A percentile compares a stretch with the other conserved stretches of the same genome.
Evolutionary conservation across 192 early-diverging fungal species (phyloP).

Genomic region (Backusella westeae): DNA sequence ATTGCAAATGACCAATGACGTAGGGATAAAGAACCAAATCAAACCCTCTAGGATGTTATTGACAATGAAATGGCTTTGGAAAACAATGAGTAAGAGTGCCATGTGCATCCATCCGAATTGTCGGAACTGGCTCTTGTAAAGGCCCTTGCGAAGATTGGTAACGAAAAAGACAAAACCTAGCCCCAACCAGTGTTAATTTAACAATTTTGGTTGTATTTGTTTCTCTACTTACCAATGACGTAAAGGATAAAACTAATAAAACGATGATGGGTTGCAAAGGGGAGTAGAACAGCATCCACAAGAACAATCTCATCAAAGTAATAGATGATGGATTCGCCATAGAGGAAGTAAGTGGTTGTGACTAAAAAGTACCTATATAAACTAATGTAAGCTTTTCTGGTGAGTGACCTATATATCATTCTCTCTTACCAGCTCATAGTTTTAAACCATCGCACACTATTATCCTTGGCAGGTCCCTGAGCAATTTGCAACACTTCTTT

Average conservation of each 20-base stretch:
- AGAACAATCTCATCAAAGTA: slow-evolving; percentile 81
- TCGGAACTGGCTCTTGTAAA: slow-evolving; percentile 92
- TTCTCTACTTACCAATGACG: slow-evolving; percentile 57
- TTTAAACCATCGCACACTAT: slow-evolving; percentile 86
- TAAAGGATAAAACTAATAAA: slow-evolving; percentile 94
- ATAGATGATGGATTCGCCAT: slow-evolving; percentile 89
- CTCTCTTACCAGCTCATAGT: slow-evolving; percentile 76
- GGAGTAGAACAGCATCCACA: slow-evolving; percentile 79
- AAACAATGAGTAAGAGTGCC: slow-evolving; percentile 86
- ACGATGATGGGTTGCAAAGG: slow-evolving; percentile 87
- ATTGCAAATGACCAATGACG: slow-evolving; percentile 88
- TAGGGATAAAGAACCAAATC: slow-evolving; percentile 95
- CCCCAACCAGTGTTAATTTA: too few species aligned
- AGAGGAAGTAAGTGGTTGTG: slow-evolving; percentile 89
- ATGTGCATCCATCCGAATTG: slow-evolving; percentile 98
- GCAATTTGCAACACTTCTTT: slow-evolving; percentile 89
- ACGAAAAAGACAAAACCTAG: slow-evolving; percentile 88
- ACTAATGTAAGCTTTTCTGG: background rate
- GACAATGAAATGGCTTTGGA: slow-evolving; percentile 93
- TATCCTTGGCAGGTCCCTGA: slow-evolving; percentile 79
- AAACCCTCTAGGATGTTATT: slow-evolving; percentile 97
- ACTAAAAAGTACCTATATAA: slow-evolving; percentile 77
- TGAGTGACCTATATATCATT: too few species aligned
- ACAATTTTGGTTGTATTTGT: background rate
- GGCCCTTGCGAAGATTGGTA: slow-evolving; percentile 85